A percentile compares a stretch with the other conserved stretches of the same genome.
Conservation (phyloP, 345 rosid species). For the Firmiana major region DNA sequence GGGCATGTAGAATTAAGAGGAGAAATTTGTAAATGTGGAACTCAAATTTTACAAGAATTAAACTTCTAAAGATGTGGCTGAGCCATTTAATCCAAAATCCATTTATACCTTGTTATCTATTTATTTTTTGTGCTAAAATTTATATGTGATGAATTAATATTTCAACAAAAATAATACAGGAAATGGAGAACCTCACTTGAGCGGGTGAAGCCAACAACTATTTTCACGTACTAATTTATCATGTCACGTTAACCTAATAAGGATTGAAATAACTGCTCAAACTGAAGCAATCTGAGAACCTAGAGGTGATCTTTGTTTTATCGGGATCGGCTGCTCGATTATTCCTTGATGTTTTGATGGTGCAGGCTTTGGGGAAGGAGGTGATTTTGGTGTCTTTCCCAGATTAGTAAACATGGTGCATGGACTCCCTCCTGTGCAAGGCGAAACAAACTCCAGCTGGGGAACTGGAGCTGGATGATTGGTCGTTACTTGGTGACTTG, state of each 20-base stretch:
- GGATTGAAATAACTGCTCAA: neutral
- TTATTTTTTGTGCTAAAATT: too few relatives aligned
- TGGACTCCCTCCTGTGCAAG: neutral
- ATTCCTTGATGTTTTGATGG: neutral
- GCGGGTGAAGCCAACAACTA: neutral
- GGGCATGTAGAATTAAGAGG: too few relatives aligned
- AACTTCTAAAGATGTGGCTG: too few relatives aligned
- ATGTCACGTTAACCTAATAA: too few relatives aligned
- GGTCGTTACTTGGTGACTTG: neutral
- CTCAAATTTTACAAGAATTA: too few relatives aligned
- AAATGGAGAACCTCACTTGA: neutral
- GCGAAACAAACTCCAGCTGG: neutral
- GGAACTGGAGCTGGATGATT: neutral
- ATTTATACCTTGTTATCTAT: too few relatives aligned
- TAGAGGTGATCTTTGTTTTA: neutral
- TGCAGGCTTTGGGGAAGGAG: neutral
- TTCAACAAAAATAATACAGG: neutral
- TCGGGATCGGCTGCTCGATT: neutral
- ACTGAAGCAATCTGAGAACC: neutral
- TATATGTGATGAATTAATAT: too few relatives aligned
- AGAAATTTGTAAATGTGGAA: too few relatives aligned
- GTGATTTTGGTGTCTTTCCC: neutral
- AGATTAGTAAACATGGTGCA: neutral
- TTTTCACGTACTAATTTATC: too few relatives aligned
- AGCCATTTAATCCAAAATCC: too few relatives aligned